Percentiles rank a stretch among this genome's conserved stretches.
Conservation (phyloP, 306 rosid species). For the Dalbergia cultrata region DNA sequence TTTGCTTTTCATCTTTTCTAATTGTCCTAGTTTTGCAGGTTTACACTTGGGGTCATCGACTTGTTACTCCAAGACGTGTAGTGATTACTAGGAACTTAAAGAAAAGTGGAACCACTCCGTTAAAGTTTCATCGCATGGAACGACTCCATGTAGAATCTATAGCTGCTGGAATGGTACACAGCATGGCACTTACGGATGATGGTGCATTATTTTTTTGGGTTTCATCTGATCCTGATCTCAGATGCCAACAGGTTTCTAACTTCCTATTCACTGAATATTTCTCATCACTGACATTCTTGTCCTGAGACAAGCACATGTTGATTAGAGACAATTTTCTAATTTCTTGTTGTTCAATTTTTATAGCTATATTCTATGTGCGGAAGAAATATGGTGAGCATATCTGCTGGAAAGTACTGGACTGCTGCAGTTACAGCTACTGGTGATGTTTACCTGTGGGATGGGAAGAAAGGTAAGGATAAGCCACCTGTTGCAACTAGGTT, state of each 20-base stretch:
- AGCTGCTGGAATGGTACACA: slow-evolving; percentile 91
- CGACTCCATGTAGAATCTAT: slow-evolving; percentile 80
- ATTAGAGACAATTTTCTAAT: slow-evolving; percentile 10
- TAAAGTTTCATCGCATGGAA: slow-evolving; percentile 84
- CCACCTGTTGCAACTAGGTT: slow-evolving; percentile 76
- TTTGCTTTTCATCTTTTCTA: slow-evolving; percentile 40
- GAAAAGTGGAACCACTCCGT: slow-evolving; percentile 76
- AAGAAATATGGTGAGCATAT: slow-evolving; percentile 72
- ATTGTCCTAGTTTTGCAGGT: slow-evolving; percentile 65
- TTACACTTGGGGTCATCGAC: slow-evolving; percentile 97
- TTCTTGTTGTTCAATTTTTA: slow-evolving; percentile 13
- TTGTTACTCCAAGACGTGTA: slow-evolving; percentile 91
- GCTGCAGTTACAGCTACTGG: slow-evolving; percentile 88
- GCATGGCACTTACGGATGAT: slow-evolving; percentile 87
- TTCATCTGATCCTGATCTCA: slow-evolving; percentile 88
- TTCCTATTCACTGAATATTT: slow-evolving; percentile 21
- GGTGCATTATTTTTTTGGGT: slow-evolving; percentile 93
- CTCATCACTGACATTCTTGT: slow-evolving; percentile 16
- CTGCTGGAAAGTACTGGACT: slow-evolving; percentile 96
- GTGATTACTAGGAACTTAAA: slow-evolving; percentile 84
- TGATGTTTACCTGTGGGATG: slow-evolving; percentile 95
- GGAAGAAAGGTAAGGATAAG: slow-evolving; percentile 86
- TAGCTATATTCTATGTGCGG: slow-evolving; percentile 81
- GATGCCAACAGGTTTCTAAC: slow-evolving; percentile 82
- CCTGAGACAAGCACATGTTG: slow-evolving; percentile 11